These are phyloP conservation scores for Calonectria crousiana DNA, from an alignment of 2,329 filamentous ascomycete species.

Conservation along the genomic window DNA sequence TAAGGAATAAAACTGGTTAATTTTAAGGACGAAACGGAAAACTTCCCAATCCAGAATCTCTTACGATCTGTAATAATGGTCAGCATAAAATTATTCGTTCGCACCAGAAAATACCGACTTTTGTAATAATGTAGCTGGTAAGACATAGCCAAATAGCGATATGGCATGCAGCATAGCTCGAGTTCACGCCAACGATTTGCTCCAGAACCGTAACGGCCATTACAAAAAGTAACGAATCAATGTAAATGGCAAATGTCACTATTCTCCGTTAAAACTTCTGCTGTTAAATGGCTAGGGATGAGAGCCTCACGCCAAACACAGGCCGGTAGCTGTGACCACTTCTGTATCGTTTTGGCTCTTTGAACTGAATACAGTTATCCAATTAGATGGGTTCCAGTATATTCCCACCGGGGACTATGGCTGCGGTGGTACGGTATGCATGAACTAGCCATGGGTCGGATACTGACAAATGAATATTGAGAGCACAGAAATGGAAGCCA, in stretches of 20 bases:
- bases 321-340: background rate
- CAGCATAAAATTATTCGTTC: too few species aligned
- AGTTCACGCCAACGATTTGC: background rate
- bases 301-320: background rate
- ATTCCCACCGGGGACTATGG: too few species aligned
- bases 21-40: too few species aligned
- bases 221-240: background rate
- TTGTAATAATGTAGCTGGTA: background rate
- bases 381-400: background rate
- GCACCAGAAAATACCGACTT: background rate
- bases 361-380: background rate
- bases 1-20: conserved; percentile 32
- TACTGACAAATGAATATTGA: background rate
- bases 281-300: background rate
- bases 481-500: background rate
- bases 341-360: background rate
- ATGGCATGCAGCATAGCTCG: background rate
- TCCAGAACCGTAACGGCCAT: background rate
- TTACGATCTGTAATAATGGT: background rate
- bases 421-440: background rate
- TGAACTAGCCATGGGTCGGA: background rate
- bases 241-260: background rate
- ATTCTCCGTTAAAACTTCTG: background rate
- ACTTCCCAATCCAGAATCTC: background rate
- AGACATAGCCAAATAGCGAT: background rate